Conservation (phyloP, 306 rosid genomes). For the Cucurbita maxima region DNA sequence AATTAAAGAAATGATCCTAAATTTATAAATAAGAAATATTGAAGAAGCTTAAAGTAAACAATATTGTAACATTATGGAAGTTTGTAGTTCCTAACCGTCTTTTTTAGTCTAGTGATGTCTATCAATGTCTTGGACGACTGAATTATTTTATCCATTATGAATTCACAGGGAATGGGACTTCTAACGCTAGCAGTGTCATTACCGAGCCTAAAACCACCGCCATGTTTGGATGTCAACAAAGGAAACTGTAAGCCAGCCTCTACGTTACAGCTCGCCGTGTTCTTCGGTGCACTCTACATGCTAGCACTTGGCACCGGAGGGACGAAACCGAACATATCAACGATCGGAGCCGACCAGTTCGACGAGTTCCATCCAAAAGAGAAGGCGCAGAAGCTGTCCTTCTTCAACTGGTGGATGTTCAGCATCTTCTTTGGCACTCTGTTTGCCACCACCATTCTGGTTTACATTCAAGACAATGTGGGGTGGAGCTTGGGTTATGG, state of each 20-base stretch:
- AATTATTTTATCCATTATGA: not conserved
- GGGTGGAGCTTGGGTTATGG: constrained; percentile 92
- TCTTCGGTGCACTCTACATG: constrained; percentile 68
- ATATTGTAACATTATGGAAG: no score
- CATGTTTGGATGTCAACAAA: constrained; percentile 19
- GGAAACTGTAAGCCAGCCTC: constrained; percentile 68
- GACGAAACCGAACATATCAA: constrained; percentile 83
- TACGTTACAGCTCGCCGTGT: constrained; percentile 47
- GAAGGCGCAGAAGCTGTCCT: constrained; percentile 58
- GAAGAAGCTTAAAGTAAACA: no score
- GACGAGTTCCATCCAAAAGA: constrained; percentile 70
- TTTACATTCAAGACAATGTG: constrained; percentile 71
- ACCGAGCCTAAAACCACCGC: constrained; percentile 45
- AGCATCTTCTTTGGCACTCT: constrained; percentile 76
- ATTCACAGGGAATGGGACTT: constrained; percentile 54
- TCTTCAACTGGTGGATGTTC: constrained; percentile 99
- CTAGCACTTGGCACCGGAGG: constrained; percentile 82
- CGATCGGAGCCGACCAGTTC: constrained; percentile 94
- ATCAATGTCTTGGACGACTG: not conserved
- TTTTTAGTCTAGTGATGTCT: no score
- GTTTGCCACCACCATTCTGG: constrained; percentile 66
- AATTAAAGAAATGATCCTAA: no score
- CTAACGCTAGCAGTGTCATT: constrained; percentile 62
- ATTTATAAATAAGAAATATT: no score
- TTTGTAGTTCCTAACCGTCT: no score